Base-by-base conservation (phyloP, 495 filamentous ascomycete genomes). In the Xylaria scruposa region DNA sequence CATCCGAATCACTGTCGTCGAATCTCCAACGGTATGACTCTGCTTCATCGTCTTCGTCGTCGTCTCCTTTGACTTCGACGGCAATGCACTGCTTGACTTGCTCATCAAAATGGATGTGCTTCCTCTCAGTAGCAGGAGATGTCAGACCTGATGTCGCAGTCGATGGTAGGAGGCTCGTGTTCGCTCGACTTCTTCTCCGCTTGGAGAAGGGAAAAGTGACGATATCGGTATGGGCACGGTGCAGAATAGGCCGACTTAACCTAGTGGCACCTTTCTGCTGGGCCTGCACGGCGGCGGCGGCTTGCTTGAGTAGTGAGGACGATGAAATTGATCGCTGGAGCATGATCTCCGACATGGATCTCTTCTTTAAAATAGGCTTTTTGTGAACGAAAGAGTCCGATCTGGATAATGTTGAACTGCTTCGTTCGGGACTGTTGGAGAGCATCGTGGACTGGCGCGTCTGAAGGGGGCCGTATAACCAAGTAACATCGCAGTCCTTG, bases 401-500 rank as follows among this genome's bases (percentile, higher is more conserved):
- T 70, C 93, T 94, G 17, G 93, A 95, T 12, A 97, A 77, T 72
- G 78, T 73, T 29, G 84, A 81, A 59, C 84, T 86, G 70, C 75
- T 82, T n/a, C 79, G 77, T 26, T 79, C 76, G 84, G 86, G 73
- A 88, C 91, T 49, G 84, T 88, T 66, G 82, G 87, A 46, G 76
- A 84, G 72, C 40, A 83, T 38, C 19, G 74, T 82, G 9, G 78
- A 85, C 49, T 78, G 83, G 58, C 85, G 90, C 2, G 91, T 91
- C 77, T 97, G 95, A 42, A 99, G 82, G 36, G 96, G 96, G 0
- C 96, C 96, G 76, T 99, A 99, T 3, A 99, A 86, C 96, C 96
- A 99, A 62, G 96, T 98, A 31, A 98, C 94, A 78, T 99, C 96
- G 78, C 92, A 94, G 74, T 99, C 96, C 78, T 99, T 99, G 49